These are phyloP conservation scores for Clathrospora elynae DNA, from an alignment of 2,329 filamentous ascomycete genomes.

Conservation along the genomic window DNA sequence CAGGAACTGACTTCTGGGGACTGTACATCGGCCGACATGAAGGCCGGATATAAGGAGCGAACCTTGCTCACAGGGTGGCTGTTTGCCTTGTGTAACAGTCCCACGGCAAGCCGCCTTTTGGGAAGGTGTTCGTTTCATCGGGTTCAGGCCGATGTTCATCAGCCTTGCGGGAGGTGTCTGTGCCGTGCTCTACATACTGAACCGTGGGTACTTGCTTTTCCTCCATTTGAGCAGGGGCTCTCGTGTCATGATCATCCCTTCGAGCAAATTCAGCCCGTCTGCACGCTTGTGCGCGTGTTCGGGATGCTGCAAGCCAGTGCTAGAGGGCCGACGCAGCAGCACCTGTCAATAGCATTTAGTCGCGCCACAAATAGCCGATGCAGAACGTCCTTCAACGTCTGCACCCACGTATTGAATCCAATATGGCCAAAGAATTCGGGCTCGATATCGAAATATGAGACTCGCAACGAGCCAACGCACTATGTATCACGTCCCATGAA, in stretches of 20 bases:
- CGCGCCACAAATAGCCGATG: conserved; percentile 8
- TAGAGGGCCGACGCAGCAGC: background rate
- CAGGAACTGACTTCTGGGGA: conserved; percentile 14
- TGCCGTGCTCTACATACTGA: conserved; percentile 20
- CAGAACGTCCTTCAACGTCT: background rate
- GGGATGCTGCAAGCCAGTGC: background rate
- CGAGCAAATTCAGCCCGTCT: conserved; percentile 3
- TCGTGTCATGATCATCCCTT: conserved; percentile 4
- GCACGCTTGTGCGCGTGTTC: conserved; percentile 9
- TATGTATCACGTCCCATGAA: conserved; percentile 8
- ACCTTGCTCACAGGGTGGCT: conserved; percentile 24
- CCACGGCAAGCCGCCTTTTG: conserved; percentile 10
- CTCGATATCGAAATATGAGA: conserved; percentile 5
- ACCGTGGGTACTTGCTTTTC: conserved; percentile 11
- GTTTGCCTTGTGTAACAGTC: conserved; percentile 22
- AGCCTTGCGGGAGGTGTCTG: conserved; percentile 17
- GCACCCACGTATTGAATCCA: conserved; percentile 1
- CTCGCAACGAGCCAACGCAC: conserved; percentile 5
- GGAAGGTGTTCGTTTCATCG: conserved; percentile 17
- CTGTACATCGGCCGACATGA: conserved; percentile 12
- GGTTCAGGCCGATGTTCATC: conserved; percentile 10
- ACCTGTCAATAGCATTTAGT: conserved; percentile 3
- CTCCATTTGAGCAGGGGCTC: conserved; percentile 7
- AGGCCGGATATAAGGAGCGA: conserved; percentile 15
- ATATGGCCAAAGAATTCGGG: background rate